Base-by-base conservation (phyloP, 2,329 filamentous ascomycete species). In the Ascomycota sp. region DNA sequence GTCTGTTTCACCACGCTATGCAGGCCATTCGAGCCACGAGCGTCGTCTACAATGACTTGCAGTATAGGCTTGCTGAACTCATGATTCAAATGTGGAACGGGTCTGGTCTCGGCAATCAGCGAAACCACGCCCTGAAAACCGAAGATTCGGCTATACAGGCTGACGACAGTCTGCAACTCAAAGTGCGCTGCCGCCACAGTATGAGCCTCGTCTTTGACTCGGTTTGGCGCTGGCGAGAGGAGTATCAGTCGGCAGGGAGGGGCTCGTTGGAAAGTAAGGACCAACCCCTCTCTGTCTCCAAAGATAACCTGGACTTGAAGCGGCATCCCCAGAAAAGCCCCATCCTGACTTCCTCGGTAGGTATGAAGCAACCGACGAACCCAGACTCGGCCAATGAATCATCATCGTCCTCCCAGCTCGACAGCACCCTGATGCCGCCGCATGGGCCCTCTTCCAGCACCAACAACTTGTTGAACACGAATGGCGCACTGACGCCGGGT, bases 61-160 rank as follows among this genome's bases (percentile, higher is more conserved):
- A 80, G 31, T 80, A 77, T 61, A 68, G 80, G 21, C 60, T 86
- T 35, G 77, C 78, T 3, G 80, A 86, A 53, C 65, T 89, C n/a
- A 76, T 86, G 61, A 78, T 80, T 5, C 80, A 86, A 52, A 75
- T 89, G 50, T 89, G 78, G 77, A 80, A 82, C 41, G 75, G 68
- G 2, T 64, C 65, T n/a, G 58, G 65, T 8, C 50, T 67, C 8
- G 63, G 68, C 23, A 52, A 49, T 22, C 52, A 49, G 38, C 53
- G 54, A 38, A 52, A 54, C 41, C 57, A 59, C 17, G 42, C 55
- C 23, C 59, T 60, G 34, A 56, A 59, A 27, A 55, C 63, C 31
- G 65, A 69, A 35, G 49, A 57, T 25, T 47, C 53, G 2, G 55
- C 63, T 12, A 53, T 58, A 26, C 51, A 60, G 23, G 58, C 75